Percentiles rank a stretch among this genome's conserved stretches.
Conservation (phyloP, 495 filamentous ascomycete species). For the Aspergillus indologenus region DNA sequence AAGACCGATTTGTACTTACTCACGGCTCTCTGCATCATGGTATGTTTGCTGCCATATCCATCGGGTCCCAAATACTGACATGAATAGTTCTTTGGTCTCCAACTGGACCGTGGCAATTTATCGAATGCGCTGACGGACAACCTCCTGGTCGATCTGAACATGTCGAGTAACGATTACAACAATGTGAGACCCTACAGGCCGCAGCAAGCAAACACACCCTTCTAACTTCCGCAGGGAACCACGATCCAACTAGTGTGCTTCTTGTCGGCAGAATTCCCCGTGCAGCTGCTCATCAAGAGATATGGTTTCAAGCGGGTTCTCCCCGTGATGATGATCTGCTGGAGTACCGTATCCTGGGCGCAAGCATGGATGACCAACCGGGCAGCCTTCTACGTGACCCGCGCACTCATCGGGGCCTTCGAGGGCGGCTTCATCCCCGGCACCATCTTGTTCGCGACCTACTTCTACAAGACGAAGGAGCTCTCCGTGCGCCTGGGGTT, state of each 20-base stretch:
- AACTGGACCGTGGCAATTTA: conserved; percentile 56
- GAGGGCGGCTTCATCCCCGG: conserved; percentile 55
- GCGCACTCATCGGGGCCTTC: conserved; percentile 22
- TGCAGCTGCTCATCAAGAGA: conserved; percentile 34
- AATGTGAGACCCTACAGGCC: conserved; percentile 37
- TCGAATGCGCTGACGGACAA: conserved; percentile 53
- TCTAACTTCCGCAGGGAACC: conserved; percentile 21
- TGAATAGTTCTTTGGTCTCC: conserved; percentile 50
- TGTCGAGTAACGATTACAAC: conserved; percentile 48
- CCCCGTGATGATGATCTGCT: conserved; percentile 41
- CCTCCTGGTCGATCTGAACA: conserved; percentile 48
- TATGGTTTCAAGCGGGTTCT: conserved; percentile 23
- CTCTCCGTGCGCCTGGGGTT: conserved; percentile 49
- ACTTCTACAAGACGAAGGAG: conserved; percentile 53
- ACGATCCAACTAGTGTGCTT: conserved; percentile 35
- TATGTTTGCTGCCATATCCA: conserved; percentile 25
- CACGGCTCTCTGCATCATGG: conserved; percentile 44
- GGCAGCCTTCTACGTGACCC: conserved; percentile 39
- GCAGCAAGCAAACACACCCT: conserved; percentile 30
- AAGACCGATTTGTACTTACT: conserved; percentile 51
- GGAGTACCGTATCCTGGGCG: conserved; percentile 43
- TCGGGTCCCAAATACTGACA: background rate
- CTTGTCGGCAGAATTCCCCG: conserved; percentile 33
- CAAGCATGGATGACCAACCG: conserved; percentile 37
- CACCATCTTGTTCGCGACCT: conserved; percentile 48